Percentiles rank a stretch among this genome's conserved stretches.
Evolutionary conservation across 164 flowering plant genomes (phyloP).

Genomic region (Stephania japonica): DNA sequence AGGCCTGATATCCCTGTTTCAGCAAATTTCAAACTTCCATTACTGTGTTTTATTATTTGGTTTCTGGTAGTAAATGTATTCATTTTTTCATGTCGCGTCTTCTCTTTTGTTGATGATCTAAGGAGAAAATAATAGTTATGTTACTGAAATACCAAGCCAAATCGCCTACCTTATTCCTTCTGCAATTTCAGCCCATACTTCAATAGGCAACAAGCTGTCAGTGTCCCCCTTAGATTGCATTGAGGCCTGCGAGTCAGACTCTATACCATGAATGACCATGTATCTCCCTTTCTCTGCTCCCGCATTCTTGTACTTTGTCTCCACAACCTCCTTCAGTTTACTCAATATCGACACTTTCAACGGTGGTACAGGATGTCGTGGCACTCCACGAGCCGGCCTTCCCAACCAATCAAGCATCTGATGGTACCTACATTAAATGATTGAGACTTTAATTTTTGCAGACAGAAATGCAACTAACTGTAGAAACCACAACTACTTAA

Average conservation of each 20-base stretch:
- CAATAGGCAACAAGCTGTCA: constrained; percentile 76
- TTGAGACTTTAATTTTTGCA: neutral
- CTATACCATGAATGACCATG: constrained; percentile 74
- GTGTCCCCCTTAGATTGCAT: constrained; percentile 85
- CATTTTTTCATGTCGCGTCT: no score
- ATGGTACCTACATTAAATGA: constrained; percentile 44
- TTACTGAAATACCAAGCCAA: neutral
- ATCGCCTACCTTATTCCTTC: constrained; percentile 42
- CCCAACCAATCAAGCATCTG: constrained; percentile 86
- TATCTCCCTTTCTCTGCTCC: constrained; percentile 73
- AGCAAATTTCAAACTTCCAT: neutral
- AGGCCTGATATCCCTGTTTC: constrained; percentile 58
- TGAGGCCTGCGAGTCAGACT: constrained; percentile 74
- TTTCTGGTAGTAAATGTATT: no score
- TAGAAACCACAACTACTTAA: neutral
- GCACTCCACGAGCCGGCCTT: constrained; percentile 55
- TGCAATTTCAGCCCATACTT: constrained; percentile 66
- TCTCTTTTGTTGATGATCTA: neutral
- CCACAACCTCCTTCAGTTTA: constrained; percentile 68
- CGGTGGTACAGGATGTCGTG: constrained; percentile 64
- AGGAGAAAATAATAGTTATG: neutral
- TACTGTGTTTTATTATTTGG: neutral
- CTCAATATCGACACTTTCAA: constrained; percentile 65
- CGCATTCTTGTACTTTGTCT: constrained; percentile 50
- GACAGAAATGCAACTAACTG: neutral